These are phyloP conservation scores for Amphibolis antarctica DNA, from an alignment of 106 monocot genomes.

Conservation along the genomic window DNA sequence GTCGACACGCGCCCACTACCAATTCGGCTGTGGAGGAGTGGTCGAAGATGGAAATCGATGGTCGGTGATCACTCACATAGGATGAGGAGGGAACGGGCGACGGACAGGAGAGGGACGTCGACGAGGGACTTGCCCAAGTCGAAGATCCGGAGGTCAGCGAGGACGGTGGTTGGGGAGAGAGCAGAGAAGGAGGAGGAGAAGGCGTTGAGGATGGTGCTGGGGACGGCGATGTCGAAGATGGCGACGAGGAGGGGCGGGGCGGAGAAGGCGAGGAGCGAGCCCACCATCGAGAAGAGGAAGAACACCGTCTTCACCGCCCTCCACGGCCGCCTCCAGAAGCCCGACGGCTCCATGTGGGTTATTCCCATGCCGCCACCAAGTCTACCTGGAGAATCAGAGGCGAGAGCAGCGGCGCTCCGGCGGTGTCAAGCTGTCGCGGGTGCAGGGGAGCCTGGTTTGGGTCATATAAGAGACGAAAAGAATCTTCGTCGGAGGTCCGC, in stretches of 20 bases:
- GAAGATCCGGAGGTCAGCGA: constrained; percentile 10
- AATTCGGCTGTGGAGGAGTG: too few relatives aligned
- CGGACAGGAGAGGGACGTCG: constrained; percentile 52
- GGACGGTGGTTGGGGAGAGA: neutral
- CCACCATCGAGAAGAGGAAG: constrained; percentile 16
- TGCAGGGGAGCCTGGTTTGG: too few relatives aligned
- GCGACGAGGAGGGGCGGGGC: constrained; percentile 16
- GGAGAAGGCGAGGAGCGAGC: constrained; percentile 18
- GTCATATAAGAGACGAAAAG: too few relatives aligned
- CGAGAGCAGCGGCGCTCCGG: too few relatives aligned
- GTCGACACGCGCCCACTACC: too few relatives aligned
- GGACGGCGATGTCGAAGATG: constrained; percentile 15
- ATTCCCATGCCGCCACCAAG: too few relatives aligned
- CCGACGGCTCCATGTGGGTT: too few relatives aligned
- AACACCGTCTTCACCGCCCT: constrained; percentile 16
- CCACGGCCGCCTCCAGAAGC: constrained; percentile 4
- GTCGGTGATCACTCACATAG: constrained; percentile 31
- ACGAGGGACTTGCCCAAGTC: constrained; percentile 38
- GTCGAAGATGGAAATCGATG: too few relatives aligned
- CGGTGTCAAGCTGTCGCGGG: too few relatives aligned
- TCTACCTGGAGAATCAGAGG: too few relatives aligned
- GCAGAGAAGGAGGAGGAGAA: constrained; percentile 3
- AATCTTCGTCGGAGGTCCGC: too few relatives aligned
- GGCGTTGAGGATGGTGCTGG: constrained; percentile 4
- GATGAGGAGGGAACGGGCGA: constrained; percentile 42